Base-by-base conservation (phyloP, 148 eudicot genomes). In the Cornus suecica region DNA sequence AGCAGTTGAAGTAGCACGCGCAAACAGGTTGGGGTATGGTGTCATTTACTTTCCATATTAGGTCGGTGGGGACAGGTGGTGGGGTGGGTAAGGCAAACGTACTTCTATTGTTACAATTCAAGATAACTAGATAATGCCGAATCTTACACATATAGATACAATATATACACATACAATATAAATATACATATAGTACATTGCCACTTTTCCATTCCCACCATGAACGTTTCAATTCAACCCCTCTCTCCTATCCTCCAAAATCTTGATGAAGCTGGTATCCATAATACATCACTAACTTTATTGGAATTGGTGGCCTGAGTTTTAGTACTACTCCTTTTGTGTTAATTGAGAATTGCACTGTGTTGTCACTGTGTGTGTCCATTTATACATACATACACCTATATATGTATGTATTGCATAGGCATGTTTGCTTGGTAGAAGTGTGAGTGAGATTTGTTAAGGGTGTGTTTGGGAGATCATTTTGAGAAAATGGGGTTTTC, bases 101-200 rank as follows among this genome's bases (percentile, higher is more conserved):
- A 37, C 42, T 37, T n/a, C n/a, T n/a, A n/a, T n/a, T n/a, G 7
- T 37, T 37, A 45, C 77, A 27, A 45, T 28, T 26, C 20, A 74
- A 64, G 13, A 18, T 2, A 41, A 68, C 26, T 58, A 76, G 83
- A 80, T 80, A 80, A 80, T 41, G 51, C 68, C 83, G 83, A 80
- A 80, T 80, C 83, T 76, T 52, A 74, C 41, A 29, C 22, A 74
- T 60, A 42, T 10, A 76, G 42, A 61, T n/a, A 69, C 9, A 51
- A 10, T 26, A 15, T 42, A 20, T 30, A 10, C 37, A 26, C 62
- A 16, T 25, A 27, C 23, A 61, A 37, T 4, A 37, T 6, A 37
- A 6, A 37, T 37, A 37, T 37, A 37, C 9, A 37, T 37, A 6
- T 8, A 6, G 42, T 32, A 8, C 7, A 32, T 32, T 3, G 4